phyloP scores from a whole-genome alignment of 768 basidiomycete species.

The Suillus occidentalis region DNA sequence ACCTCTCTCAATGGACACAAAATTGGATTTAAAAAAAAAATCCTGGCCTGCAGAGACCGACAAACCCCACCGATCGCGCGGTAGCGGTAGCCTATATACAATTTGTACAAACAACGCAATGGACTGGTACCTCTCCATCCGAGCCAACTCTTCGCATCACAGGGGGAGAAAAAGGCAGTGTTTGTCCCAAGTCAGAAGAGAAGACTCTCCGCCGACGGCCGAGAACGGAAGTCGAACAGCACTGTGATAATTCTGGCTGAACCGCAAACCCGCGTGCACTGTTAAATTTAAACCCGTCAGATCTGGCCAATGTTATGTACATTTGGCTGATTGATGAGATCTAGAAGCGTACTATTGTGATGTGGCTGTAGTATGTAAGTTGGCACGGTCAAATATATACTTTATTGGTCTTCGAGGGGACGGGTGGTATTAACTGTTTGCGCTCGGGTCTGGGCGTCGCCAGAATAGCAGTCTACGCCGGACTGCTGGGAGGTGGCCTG shows the following conservation, averaged over 20 bases:
- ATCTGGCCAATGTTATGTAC: not conserved
- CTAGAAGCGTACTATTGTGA: not conserved
- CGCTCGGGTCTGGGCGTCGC: conserved; percentile 13
- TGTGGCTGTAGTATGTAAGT: too few relatives aligned
- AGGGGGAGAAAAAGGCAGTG: not conserved
- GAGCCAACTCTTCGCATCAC: not conserved
- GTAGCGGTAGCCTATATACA: too few relatives aligned
- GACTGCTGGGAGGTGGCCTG: conserved; percentile 40
- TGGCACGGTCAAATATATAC: not conserved
- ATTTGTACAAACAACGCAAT: not conserved
- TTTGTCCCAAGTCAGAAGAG: not conserved
- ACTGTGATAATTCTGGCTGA: not conserved
- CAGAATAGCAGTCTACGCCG: conserved; percentile 41
- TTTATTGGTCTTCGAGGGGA: not conserved
- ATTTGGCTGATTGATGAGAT: not conserved
- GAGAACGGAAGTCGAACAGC: not conserved
- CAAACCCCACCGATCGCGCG: too few relatives aligned
- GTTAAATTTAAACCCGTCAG: not conserved
- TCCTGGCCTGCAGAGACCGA: too few relatives aligned
- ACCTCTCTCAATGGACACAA: too few relatives aligned
- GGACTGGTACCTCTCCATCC: not conserved
- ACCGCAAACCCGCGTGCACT: not conserved
- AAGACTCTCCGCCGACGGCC: not conserved
- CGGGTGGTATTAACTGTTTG: not conserved
- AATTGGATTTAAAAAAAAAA: too few relatives aligned